These are phyloP conservation scores for Primulina eburnea DNA, from an alignment of 257 asterid genomes.

Conservation along the genomic window DNA sequence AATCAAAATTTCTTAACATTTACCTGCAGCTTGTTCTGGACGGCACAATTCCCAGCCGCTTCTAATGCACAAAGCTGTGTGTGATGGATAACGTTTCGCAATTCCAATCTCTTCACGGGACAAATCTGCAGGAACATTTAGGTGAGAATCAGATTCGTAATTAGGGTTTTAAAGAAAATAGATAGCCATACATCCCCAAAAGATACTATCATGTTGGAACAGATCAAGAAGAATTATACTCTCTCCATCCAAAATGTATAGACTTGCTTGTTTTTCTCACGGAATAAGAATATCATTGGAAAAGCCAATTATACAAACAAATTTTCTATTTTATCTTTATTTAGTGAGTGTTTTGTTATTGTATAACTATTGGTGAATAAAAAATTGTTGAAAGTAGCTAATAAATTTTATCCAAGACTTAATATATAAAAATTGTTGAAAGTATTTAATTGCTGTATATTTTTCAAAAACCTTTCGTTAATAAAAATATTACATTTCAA, in stretches of 20 bases:
- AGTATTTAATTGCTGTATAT: background rate
- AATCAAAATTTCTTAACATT: slow-evolving; percentile 27
- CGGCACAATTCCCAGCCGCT: slow-evolving; percentile 95
- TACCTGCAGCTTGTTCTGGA: slow-evolving; percentile 87
- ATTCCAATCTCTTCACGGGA: slow-evolving; percentile 70
- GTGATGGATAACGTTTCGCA: slow-evolving; percentile 92
- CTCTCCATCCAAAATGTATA: too few relatives aligned
- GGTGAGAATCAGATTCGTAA: slow-evolving; percentile 10
- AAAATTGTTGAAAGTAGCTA: too few relatives aligned
- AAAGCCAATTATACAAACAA: too few relatives aligned
- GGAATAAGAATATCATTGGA: too few relatives aligned
- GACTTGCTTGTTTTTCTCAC: too few relatives aligned
- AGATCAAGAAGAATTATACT: background rate
- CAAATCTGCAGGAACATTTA: slow-evolving; percentile 61
- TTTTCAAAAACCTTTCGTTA: too few relatives aligned
- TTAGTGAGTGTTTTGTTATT: too few relatives aligned
- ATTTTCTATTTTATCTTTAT: too few relatives aligned
- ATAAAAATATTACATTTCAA: too few relatives aligned
- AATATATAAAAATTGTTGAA: too few relatives aligned
- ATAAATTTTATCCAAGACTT: too few relatives aligned
- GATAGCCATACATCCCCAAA: background rate
- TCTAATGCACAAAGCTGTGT: slow-evolving; percentile 81
- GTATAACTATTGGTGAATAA: too few relatives aligned
- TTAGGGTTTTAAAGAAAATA: background rate
- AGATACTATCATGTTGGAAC: slow-evolving; percentile 20